Evolutionary conservation across 2,329 filamentous ascomycete genomes (phyloP).

Genomic region (Cytospora paraplurivora): DNA sequence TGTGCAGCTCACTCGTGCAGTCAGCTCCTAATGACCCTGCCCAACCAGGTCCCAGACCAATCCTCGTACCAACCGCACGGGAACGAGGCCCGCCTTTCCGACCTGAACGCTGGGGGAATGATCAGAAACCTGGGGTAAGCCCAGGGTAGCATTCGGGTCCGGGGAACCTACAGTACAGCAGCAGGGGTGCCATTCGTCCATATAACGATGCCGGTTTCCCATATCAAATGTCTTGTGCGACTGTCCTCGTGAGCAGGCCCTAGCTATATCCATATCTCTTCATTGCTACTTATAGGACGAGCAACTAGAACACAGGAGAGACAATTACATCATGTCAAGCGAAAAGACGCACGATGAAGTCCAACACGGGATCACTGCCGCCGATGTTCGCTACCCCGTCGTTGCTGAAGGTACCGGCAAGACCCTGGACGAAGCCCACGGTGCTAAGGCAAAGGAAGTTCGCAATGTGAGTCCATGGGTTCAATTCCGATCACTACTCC

Average conservation of each 20-base stretch:
- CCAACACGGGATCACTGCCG: slow-evolving; percentile 22
- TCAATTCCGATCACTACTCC: too few relatives aligned
- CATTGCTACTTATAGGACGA: slow-evolving; percentile 5
- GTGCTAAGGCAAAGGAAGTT: slow-evolving; percentile 45
- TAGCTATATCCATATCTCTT: not conserved
- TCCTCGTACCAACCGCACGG: slow-evolving; percentile 25
- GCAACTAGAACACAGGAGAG: not conserved
- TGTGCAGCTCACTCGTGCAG: slow-evolving; percentile 4
- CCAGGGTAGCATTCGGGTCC: slow-evolving; percentile 16
- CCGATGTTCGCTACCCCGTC: slow-evolving; percentile 27
- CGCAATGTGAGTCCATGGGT: slow-evolving; percentile 41
- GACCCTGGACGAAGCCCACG: slow-evolving; percentile 34
- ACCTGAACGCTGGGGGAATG: not conserved
- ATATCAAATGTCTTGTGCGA: slow-evolving; percentile 5
- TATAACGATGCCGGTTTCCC: slow-evolving; percentile 20
- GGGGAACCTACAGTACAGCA: not conserved
- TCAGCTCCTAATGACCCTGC: too few relatives aligned
- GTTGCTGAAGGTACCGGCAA: slow-evolving; percentile 36
- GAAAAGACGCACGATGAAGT: slow-evolving; percentile 26
- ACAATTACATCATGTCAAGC: slow-evolving; percentile 24
- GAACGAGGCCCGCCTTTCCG: slow-evolving; percentile 27
- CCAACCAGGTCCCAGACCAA: not conserved
- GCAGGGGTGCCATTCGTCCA: slow-evolving; percentile 1
- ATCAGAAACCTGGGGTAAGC: slow-evolving; percentile 27
- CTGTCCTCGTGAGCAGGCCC: slow-evolving; percentile 7